Base-by-base conservation (phyloP, 202 grass and related monocot species). In the Schoenoplectus triqueter region DNA sequence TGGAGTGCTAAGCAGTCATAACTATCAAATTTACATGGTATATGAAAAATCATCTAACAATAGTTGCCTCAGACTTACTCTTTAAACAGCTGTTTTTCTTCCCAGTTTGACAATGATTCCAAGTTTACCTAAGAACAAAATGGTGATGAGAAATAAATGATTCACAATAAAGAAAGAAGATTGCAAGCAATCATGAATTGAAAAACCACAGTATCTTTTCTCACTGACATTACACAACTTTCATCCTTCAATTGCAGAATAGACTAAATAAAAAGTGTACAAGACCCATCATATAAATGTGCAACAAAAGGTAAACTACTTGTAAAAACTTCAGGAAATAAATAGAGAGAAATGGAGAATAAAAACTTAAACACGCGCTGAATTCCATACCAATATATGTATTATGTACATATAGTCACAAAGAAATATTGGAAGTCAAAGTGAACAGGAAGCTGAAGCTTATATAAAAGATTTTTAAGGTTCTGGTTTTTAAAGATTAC, bases 21-120 rank as follows among this genome's bases (percentile, higher is more conserved):
- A 50, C 83, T 85, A 54, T 47, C 59, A 59, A 78, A 41, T 41
- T 59, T 78, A 3, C 50, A 46, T 62, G 51, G 21, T 49, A 14
- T 20, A 68, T 41, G 31, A 69, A 69, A 82, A 88, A 19, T 80
- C 54, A 74, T 52, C 77, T 82, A 17, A 91, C 61, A 47, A 2
- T 59, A 85, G 67, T 87, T 82, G 75, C 14, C 31, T 85, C 14
- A 54, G 87, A 80, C 97, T 92, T 87, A 99, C 97, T 85, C 90
- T 88, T 99, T 96, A 57, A 99, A 99, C 93, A 99, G 96, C 87
- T 91, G 90, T 17, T 99, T 99, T 71, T 99, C 97, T 91, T 99
- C 97, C 97, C 93, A 91, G 82, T 96, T 96, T 88, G 97, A 80
- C 57, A 99, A 76, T 21, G 86, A n/a, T 85, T 99, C 97, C 82